Evolutionary conservation across 1,139 yeast genomes (phyloP), one percentile per base, ranked within the genome.

Genomic region (Saccharomyces hybrid): DNA sequence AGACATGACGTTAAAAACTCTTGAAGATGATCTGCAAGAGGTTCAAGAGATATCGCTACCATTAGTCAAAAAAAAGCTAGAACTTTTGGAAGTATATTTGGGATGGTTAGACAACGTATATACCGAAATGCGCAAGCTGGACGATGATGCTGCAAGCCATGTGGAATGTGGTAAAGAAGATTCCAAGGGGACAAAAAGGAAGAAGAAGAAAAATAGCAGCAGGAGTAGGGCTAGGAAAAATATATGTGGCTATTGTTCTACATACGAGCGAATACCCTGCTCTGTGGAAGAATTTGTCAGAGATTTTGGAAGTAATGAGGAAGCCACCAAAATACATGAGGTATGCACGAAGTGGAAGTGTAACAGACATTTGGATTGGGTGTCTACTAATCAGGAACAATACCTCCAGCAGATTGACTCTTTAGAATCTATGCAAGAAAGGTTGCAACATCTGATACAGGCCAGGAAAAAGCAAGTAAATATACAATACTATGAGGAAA

Each of bases 311-410:
- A 38, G 51, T 13, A 47, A 49, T 4, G 58, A 58, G 6, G 57
- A 56, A 5, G 51, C 48, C 13, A 53, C 58, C 4, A 25, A 49
- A 5, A 41, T 62, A 8, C 49, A 56, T 25, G 64, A 60, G 23
- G 58, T 67, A 1, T 68, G 71, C 52, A 56, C 61, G 5, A 64
- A 62, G 50, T 42, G 56, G 13, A 62, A 63, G 49, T 68, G 71
- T 49, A 54, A 55, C 48, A 60, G 58, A 46, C 71, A 68, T 50
- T 56, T 59, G 11, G 69, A 66, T 38, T 68, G 71, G 71, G 51
- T 64, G 1, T 51, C 58, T 11, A 64, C 65, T 57, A 54, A 55
- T 13, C 48, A 57, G 23, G 65, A 60, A 25, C 62, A 61, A 31
- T 49, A 57, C 29, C 57, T 59, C 34, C 61, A 60, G 34, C 66